phyloP scores from a whole-genome alignment of 371 early-diverging fungal genomes.

The Dinochytrium kinnereticum region DNA sequence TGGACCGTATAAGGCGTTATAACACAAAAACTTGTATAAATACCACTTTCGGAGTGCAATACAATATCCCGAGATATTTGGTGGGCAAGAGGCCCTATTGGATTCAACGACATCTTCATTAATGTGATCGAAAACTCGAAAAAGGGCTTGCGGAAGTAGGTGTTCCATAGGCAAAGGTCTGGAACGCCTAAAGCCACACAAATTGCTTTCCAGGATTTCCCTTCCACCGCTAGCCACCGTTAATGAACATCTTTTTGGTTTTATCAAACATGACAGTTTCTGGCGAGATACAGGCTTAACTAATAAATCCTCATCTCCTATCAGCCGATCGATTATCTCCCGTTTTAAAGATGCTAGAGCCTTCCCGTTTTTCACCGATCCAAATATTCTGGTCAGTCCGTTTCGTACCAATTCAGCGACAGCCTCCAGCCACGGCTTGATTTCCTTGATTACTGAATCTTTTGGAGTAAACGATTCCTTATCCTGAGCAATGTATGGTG shows the following conservation, averaged over 20 bases:
- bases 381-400: conserved; percentile 8
- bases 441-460: conserved; percentile 5
- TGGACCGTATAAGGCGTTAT: too few species aligned
- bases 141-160: neutral
- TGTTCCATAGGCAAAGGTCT: conserved; percentile 5
- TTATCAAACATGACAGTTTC: too few species aligned
- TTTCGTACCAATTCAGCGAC: neutral
- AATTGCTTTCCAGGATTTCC: neutral
- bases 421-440: conserved; percentile 17
- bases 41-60: neutral
- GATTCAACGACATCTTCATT: neutral
- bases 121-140: neutral
- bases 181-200: neutral
- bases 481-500: conserved; percentile 18
- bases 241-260: too few species aligned
- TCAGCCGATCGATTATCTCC: too few species aligned
- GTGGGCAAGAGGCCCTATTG: neutral
- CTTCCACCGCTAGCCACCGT: too few species aligned
- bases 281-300: too few species aligned
- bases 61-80: neutral
- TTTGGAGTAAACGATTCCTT: too few species aligned
- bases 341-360: neutral
- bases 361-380: conserved; percentile 1
- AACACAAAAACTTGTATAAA: too few species aligned
- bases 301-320: too few species aligned